Evolutionary conservation across 2,329 filamentous ascomycete species (phyloP), one percentile per base, ranked within the genome.

Genomic region (Neoarthrinium moseri): DNA sequence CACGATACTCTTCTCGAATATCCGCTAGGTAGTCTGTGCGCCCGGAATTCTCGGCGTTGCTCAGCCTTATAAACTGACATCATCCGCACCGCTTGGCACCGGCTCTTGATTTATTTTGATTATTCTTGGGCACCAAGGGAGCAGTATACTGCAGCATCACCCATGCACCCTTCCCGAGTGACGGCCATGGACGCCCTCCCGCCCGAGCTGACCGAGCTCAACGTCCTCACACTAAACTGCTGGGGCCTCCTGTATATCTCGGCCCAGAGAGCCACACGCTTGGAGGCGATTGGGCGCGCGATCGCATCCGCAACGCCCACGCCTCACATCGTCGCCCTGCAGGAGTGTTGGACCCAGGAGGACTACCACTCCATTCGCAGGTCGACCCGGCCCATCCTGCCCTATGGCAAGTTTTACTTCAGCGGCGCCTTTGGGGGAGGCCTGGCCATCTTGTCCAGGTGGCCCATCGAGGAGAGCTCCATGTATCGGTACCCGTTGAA

Each of bases 231-330:
- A 4, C 81, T 96, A 65, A 99, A 99, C 70, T 96, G 91, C 81
- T 97, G 94, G 92, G 94, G 94, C 42, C 83, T 97, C 51, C 92
- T 95, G 61, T 90, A 83, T 71, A 77, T 97, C 60, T 85, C 91
- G 42, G 84, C 85, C 54, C 80, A 88, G 55, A 89, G 91, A 55
- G 73, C 79, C 53, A 85, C 87, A 57, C 89, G 94, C 34, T 79
- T 97, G 41, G 69, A 77, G 23, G 89, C 95, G 65, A 96, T 97
- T 60, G 92, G 90, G 44, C 83, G 80, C 52, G 87, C 87, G 52
- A 79, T 97, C 52, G 86, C 89, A 53, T 67, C 74, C 33, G 76
- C 82, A 47, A 70, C 77, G 15, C 88, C 88, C 1, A 64, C 78
- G 8, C 90, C 91, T 22, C 80, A 95, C 51, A 91, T 96, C 58